phyloP scores from a whole-genome alignment of 2,329 filamentous ascomycete species.

The Epichloe festucae region DNA sequence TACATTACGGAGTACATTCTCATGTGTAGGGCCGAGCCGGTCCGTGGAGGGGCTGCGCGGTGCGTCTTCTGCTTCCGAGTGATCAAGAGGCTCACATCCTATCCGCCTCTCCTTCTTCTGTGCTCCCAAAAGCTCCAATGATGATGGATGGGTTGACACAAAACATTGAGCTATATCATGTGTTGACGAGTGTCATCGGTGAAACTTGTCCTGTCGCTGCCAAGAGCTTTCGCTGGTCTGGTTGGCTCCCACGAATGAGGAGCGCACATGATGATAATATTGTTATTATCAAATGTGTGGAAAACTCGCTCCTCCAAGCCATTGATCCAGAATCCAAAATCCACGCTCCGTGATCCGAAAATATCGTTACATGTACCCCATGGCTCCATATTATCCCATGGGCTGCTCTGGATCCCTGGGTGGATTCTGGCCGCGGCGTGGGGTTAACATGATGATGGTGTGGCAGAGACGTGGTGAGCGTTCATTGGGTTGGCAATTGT shows the following conservation, averaged over 20 bases:
- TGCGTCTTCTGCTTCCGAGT: neutral
- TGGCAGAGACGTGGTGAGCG: slow-evolving; percentile 23
- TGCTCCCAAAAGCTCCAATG: no score
- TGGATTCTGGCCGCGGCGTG: slow-evolving; percentile 14
- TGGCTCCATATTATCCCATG: neutral
- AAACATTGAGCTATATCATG: neutral
- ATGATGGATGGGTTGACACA: no score
- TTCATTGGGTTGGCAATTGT: slow-evolving; percentile 19
- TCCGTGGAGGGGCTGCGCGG: neutral
- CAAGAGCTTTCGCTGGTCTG: neutral
- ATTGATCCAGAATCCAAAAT: neutral
- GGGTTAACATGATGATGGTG: slow-evolving; percentile 13
- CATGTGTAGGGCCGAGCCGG: slow-evolving; percentile 10
- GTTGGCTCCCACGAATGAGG: neutral
- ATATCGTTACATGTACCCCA: neutral
- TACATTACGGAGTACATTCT: neutral
- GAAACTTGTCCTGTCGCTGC: neutral
- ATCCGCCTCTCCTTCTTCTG: neutral
- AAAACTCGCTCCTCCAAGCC: neutral
- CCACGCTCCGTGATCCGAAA: slow-evolving; percentile 7
- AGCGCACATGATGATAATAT: neutral
- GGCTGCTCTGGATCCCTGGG: neutral
- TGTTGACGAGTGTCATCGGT: neutral
- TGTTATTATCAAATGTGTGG: neutral
- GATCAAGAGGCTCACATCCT: neutral